A percentile compares a stretch with the other conserved stretches of the same genome.
Conservation (phyloP, 2,329 filamentous ascomycete species). For the Microdochium paspali region DNA sequence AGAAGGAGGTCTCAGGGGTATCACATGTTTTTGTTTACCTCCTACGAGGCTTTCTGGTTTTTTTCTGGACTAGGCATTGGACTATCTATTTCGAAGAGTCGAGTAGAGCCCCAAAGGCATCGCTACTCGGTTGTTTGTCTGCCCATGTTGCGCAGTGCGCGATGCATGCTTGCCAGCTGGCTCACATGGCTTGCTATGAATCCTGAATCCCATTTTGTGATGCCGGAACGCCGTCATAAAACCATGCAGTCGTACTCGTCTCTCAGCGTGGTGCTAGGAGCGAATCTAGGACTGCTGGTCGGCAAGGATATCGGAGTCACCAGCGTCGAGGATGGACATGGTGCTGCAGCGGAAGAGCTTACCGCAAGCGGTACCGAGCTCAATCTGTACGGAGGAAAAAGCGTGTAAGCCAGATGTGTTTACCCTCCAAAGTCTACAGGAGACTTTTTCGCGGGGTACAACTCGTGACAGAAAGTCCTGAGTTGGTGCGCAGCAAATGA, state of each 20-base stretch:
- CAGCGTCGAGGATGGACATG: constrained; percentile 94
- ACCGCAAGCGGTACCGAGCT: constrained; percentile 95
- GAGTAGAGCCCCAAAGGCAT: background rate
- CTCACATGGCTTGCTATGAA: background rate
- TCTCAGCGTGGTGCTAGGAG: background rate
- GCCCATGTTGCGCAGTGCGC: background rate
- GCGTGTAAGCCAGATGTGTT: constrained; percentile 45
- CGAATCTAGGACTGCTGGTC: constrained; percentile 36
- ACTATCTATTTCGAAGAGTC: constrained; percentile 1
- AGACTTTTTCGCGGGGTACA: constrained; percentile 89
- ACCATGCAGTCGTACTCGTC: background rate
- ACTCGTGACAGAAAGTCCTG: background rate
- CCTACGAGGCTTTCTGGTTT: background rate
- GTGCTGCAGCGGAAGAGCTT: constrained; percentile 98
- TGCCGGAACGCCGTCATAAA: constrained; percentile 16
- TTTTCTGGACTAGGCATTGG: constrained; percentile 2
- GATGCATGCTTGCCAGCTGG: background rate
- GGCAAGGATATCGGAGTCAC: constrained; percentile 95
- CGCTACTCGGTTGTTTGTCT: background rate
- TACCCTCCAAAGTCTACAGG: constrained; percentile 79
- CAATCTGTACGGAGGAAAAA: constrained; percentile 57
- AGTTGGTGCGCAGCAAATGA: constrained; percentile 1
- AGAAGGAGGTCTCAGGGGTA: background rate
- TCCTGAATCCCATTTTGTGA: constrained; percentile 3
- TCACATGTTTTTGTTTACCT: constrained; percentile 1